These are phyloP conservation scores for Picocystis sp. DNA, from an alignment of 163 green algal species.

Conservation along the genomic window DNA sequence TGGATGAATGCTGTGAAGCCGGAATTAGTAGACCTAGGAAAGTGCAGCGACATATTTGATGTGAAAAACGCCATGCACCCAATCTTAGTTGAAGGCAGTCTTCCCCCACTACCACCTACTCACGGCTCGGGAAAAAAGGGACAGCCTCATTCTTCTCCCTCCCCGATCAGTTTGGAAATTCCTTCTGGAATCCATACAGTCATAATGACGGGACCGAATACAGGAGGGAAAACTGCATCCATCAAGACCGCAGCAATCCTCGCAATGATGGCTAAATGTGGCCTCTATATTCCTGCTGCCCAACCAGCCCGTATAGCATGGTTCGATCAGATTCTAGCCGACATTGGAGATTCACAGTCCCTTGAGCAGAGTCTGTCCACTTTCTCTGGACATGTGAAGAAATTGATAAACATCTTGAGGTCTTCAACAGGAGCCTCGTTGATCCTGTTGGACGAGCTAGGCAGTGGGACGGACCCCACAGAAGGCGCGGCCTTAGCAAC, in stretches of 20 bases:
- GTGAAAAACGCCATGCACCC: slow-evolving; percentile 1
- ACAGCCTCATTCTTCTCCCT: not conserved
- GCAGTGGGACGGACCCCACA: slow-evolving; percentile 78
- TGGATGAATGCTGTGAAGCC: slow-evolving; percentile 2
- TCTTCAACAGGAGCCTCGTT: slow-evolving; percentile 21
- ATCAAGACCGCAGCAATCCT: slow-evolving; percentile 76
- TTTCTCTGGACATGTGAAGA: slow-evolving; percentile 73
- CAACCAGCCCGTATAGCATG: slow-evolving; percentile 13
- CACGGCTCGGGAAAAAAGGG: not conserved
- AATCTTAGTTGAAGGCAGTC: slow-evolving; percentile 1
- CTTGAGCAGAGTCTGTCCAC: slow-evolving; percentile 83
- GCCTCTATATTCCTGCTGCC: slow-evolving; percentile 17
- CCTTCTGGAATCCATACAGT: slow-evolving; percentile 41
- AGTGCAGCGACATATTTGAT: not conserved
- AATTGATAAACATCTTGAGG: slow-evolving; percentile 25
- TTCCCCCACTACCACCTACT: not conserved
- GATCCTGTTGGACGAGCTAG: slow-evolving; percentile 77
- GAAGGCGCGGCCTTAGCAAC: slow-evolving; percentile 74
- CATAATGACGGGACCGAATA: slow-evolving; percentile 82
- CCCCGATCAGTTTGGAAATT: slow-evolving; percentile 44
- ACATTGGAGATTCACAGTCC: slow-evolving; percentile 90
- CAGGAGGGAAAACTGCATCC: slow-evolving; percentile 83
- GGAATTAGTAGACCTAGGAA: not conserved
- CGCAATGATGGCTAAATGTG: slow-evolving; percentile 71
- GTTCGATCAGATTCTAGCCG: slow-evolving; percentile 56